Evolutionary conservation across 495 filamentous ascomycete species (phyloP).

Genomic region (Stereocaulon alpinum): DNA sequence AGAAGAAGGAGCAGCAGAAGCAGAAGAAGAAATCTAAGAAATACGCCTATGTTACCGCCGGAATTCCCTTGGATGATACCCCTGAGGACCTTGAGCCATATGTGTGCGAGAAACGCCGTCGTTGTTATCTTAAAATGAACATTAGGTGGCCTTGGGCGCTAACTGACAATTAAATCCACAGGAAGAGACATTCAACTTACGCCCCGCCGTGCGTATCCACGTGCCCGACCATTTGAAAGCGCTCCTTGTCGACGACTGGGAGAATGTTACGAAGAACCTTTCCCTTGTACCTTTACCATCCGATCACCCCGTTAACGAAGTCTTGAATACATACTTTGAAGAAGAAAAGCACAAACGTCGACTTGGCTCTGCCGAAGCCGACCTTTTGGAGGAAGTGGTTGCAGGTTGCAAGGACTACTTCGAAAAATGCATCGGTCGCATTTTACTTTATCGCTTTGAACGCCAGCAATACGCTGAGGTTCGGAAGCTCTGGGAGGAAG

Average conservation of each 20-base stretch:
- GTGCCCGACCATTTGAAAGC: slow-evolving; percentile 79
- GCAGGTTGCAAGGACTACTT: slow-evolving; percentile 84
- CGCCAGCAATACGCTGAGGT: slow-evolving; percentile 72
- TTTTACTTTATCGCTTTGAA: slow-evolving; percentile 88
- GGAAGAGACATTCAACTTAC: slow-evolving; percentile 74
- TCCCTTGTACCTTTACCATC: slow-evolving; percentile 76
- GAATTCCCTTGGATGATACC: slow-evolving; percentile 3
- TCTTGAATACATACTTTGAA: slow-evolving; percentile 67
- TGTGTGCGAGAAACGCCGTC: slow-evolving; percentile 1
- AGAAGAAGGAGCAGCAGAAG: too few species aligned
- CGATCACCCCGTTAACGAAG: slow-evolving; percentile 58
- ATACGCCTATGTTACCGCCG: background rate
- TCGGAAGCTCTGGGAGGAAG: slow-evolving; percentile 48
- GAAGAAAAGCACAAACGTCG: slow-evolving; percentile 58
- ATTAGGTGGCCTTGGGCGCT: background rate
- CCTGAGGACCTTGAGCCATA: slow-evolving; percentile 1
- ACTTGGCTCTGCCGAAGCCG: slow-evolving; percentile 54
- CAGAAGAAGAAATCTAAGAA: too few species aligned
- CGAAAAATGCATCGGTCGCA: slow-evolving; percentile 70
- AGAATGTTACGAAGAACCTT: slow-evolving; percentile 90
- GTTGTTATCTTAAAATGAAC: background rate
- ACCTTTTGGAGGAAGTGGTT: slow-evolving; percentile 82
- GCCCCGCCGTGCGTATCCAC: slow-evolving; percentile 70
- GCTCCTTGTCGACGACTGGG: slow-evolving; percentile 94
- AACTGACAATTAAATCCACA: slow-evolving; percentile 28